Evolutionary conservation across 2,329 filamentous ascomycete genomes (phyloP), one percentile per base, ranked within the genome.

Genomic region (Sporothrix luriei): DNA sequence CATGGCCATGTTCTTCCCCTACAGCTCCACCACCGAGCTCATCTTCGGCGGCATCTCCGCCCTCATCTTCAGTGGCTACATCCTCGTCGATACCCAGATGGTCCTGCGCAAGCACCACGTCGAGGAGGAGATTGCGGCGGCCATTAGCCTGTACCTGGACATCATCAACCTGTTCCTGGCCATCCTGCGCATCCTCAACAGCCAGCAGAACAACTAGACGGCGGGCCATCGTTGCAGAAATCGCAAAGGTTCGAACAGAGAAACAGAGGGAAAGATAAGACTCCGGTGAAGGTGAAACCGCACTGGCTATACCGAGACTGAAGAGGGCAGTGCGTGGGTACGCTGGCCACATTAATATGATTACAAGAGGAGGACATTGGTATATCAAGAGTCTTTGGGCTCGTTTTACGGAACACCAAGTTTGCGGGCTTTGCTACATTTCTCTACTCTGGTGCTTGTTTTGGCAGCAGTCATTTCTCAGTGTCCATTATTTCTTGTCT

Each of bases 91-190:
- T 78, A 99, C 95, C 0, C 95, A 99, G 84, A 83, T 99, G 75
- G 88, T 99, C 72, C 91, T 99, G 87, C 88, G 94, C 77, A 92
- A 97, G 80, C 95, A 97, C 81, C 94, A 98, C 77, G 93, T 97
- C 67, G 95, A 99, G 82, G 94, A 97, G 85, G 94, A 97, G 84
- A 97, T 98, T 78, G 93, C 94, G 7, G 94, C 94, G 65, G 90
- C 92, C 11, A 97, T 99, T 80, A 95, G 92, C 78, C 85, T 99
- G 64, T 99, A 99, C 79, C 86, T 99, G 65, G 94, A 98, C 79
- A 89, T 98, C 73, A 92, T 98, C 84, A 99, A 99, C 85, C 81
- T 99, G 74, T 99, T 99, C 88, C 84, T 99, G 74, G 91, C 93
- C 68, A 99, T 99, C 77, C 84, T 99, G 77, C 87, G 95, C 77